These are phyloP conservation scores for Sanguinoderma infundibulare DNA, from an alignment of 1,284 basidiomycete genomes.

Conservation along the genomic window DNA sequence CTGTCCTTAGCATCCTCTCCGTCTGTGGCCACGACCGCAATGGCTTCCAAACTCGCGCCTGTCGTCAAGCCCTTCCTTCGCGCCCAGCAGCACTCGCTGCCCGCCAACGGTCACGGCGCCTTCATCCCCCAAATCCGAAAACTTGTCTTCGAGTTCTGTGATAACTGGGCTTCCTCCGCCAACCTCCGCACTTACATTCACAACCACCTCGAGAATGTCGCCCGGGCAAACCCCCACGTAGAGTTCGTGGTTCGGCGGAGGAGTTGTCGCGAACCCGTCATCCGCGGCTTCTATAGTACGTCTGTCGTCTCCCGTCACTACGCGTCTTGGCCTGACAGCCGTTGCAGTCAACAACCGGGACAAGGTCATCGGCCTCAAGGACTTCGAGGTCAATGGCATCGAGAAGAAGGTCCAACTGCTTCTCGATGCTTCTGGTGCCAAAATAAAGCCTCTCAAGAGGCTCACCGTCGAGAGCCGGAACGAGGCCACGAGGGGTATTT, in stretches of 20 bases:
- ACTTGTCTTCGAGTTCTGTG: slow-evolving; percentile 85
- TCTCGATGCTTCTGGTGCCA: slow-evolving; percentile 82
- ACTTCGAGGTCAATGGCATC: slow-evolving; percentile 72
- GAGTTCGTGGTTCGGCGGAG: slow-evolving; percentile 81
- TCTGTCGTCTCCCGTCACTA: slow-evolving; percentile 14
- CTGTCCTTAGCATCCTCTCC: not conserved
- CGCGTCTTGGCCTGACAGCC: slow-evolving; percentile 14
- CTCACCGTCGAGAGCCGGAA: slow-evolving; percentile 77
- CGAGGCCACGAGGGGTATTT: slow-evolving; percentile 82
- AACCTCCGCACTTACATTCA: slow-evolving; percentile 72
- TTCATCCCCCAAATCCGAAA: slow-evolving; percentile 81
- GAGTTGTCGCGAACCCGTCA: slow-evolving; percentile 72
- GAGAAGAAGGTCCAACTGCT: slow-evolving; percentile 80
- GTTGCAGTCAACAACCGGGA: slow-evolving; percentile 74
- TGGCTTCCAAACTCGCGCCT: slow-evolving; percentile 41
- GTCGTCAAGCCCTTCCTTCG: slow-evolving; percentile 51
- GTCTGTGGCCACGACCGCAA: slow-evolving; percentile 29
- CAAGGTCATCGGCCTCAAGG: slow-evolving; percentile 79
- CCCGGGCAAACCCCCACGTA: slow-evolving; percentile 75
- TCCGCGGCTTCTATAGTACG: slow-evolving; percentile 78
- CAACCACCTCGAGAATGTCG: slow-evolving; percentile 65
- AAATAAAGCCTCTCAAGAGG: slow-evolving; percentile 77
- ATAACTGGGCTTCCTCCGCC: slow-evolving; percentile 76
- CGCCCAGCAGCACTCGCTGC: slow-evolving; percentile 61
- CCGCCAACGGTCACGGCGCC: slow-evolving; percentile 70